Base-by-base conservation (phyloP, 805 yeast genomes). In the Torulaspora maleeae region DNA sequence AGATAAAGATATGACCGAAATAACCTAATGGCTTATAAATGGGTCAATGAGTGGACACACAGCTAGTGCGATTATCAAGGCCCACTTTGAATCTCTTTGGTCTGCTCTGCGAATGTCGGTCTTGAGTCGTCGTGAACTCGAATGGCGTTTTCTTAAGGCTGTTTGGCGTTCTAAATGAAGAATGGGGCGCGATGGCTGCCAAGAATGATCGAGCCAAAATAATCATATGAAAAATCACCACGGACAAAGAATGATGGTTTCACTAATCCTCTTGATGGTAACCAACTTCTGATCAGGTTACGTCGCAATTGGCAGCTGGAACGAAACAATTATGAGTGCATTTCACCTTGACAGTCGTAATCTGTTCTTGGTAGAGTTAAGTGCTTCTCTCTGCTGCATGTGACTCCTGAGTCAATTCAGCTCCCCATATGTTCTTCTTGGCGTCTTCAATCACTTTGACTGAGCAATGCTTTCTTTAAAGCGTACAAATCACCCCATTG, bases 121-220 rank as follows among this genome's bases (percentile, higher is more conserved):
- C 25, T 6, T 22, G 10, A 4, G 10, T 22, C 25, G 10, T 22
- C 25, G 17, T 32, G 16, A 17, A 5, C 20, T 19, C 12, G n/a
- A 35, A 35, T 30, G 37, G 36, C 37, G 36, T 39, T 29, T 39
- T 39, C 19, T 29, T 25, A 30, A 4, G 7, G 10, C 13, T 38
- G 43, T 32, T 38, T 39, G 36, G 42, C 36, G 36, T 30, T 39
- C 15, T 15, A 30, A 10, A 20, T 25, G 36, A 39, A 33, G 43
- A 39, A 39, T 30, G 43, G 36, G 37, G 36, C 43, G 43, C 37
- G 32, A 39, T 25, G 33, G 36, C 30, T 22, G 38, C 27, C 38
- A 8, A 25, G 32, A 9, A 27, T 15, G 36, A 24, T 32, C 22
- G 5, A 32, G 36, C 36, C 36, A 30, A 30, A 12, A 5, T 22